These are phyloP conservation scores for Fonsecaea monophora DNA, from an alignment of 2,329 filamentous ascomycete genomes.

Conservation along the genomic window DNA sequence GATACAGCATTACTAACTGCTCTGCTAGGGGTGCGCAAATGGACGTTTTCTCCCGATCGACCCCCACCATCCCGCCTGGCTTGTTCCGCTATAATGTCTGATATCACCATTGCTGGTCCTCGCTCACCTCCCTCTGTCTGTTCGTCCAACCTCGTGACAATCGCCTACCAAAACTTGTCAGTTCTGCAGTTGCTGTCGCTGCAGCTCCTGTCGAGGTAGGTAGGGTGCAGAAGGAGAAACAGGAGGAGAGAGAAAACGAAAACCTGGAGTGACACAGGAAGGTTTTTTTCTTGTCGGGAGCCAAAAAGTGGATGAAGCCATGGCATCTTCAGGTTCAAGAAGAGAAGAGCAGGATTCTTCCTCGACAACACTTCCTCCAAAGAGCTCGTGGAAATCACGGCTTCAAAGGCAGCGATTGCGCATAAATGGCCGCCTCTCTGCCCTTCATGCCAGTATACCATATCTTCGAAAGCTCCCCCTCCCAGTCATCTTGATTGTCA, in stretches of 20 bases:
- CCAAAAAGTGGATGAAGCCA: neutral
- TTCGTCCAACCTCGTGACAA: neutral
- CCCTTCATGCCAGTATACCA: constrained; percentile 52
- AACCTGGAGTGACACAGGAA: neutral
- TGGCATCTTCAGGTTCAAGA: constrained; percentile 6
- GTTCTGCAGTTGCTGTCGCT: neutral
- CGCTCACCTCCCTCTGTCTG: neutral
- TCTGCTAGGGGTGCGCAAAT: neutral
- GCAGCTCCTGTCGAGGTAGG: constrained; percentile 1
- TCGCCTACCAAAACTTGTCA: neutral
- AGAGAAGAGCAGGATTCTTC: neutral
- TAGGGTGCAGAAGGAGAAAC: constrained; percentile 1
- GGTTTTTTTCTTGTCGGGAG: neutral
- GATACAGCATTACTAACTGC: neutral
- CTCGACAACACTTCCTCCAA: neutral
- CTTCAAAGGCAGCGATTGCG: constrained; percentile 5
- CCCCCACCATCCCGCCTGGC: neutral
- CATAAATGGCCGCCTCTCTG: constrained; percentile 22
- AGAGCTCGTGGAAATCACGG: constrained; percentile 7
- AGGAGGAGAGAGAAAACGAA: neutral
- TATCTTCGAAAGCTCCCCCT: constrained; percentile 64
- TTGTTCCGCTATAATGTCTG: neutral
- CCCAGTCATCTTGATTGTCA: constrained; percentile 63
- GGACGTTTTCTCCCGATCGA: neutral
- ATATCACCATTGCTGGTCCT: neutral